Evolutionary conservation across 768 basidiomycete genomes (phyloP), one percentile per base, ranked within the genome.

Genomic region (Gautieria morchelliformis): DNA sequence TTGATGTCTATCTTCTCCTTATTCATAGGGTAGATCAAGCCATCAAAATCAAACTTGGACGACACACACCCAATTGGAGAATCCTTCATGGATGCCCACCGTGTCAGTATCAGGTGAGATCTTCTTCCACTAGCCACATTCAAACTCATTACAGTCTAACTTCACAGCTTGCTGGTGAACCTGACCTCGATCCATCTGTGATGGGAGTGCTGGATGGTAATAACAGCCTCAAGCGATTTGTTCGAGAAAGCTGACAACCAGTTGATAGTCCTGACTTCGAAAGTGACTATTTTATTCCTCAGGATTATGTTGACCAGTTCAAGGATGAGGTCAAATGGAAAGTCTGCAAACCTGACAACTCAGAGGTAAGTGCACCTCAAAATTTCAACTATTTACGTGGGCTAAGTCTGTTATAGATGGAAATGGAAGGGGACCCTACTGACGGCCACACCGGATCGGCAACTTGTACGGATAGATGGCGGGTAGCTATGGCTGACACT

Each of bases 221-320:
- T 39, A 40, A 52, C 15, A 63, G 62, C 3, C 60, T 68, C 5
- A 70, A 70, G 56, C 63, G 68, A 0, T 64, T 73, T 40, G 65
- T 62, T 10, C 58, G 47, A 22, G 48, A 61, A 4, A 63, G 63
- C 1, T 62, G 63, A 11, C 39, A 60, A n/a, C n/a, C 12, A 53
- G 44, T n/a, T 17, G 68, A 73, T 40, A 53, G 15, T 1, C 60
- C 62, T 1, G 41, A 52, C 7, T 67, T 67, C 41, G 62, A 63
- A 4, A 66, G 64, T 37, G 61, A 67, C 48, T 69, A 71, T 50
- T 72, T 61, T 51, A 49, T 74, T 4, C 41, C 64, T 0, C 6
- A 39, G 8, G 61, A 60, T 0, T 64, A 59, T 19, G 70, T 75
- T 5, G 62, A 74, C 33, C 41, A 47, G 17, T 72, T 59, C 58